A percentile compares a stretch with the other conserved stretches of the same genome.
phyloP scores from a whole-genome alignment of 345 rosid genomes.

The Lepidium didymum region DNA sequence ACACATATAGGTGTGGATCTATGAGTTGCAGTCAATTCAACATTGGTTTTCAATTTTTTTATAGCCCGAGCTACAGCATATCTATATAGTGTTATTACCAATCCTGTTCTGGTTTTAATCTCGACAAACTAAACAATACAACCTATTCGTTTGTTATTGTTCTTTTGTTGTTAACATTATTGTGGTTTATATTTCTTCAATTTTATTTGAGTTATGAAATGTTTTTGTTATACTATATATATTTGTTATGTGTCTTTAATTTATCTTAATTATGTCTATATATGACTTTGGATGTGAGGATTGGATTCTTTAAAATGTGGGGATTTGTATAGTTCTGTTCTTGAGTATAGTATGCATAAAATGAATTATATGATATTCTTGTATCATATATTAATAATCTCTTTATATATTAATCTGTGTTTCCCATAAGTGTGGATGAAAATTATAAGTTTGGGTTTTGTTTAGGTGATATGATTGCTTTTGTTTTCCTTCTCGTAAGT shows the following conservation, averaged over 20 bases:
- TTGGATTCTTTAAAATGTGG: neutral
- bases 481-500: neutral
- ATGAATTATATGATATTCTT: neutral
- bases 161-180: too few relatives aligned
- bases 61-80: conserved; percentile 3
- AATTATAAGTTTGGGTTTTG: neutral
- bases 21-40: conserved; percentile 5
- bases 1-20: neutral
- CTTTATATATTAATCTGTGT: neutral
- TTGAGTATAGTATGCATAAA: neutral
- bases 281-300: neutral
- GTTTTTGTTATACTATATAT: neutral
- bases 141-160: neutral
- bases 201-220: neutral
- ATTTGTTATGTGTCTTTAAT: neutral
- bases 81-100: neutral
- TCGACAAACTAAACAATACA: neutral
- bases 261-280: neutral
- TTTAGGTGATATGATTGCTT: neutral
- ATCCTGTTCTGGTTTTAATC: conserved; percentile 1
- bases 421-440: conserved; percentile 17
- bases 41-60: conserved; percentile 1
- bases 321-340: neutral
- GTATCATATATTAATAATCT: neutral
- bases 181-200: neutral